Base-by-base conservation (phyloP, 805 yeast species). In the Kregervanrija pseudodelftensis region DNA sequence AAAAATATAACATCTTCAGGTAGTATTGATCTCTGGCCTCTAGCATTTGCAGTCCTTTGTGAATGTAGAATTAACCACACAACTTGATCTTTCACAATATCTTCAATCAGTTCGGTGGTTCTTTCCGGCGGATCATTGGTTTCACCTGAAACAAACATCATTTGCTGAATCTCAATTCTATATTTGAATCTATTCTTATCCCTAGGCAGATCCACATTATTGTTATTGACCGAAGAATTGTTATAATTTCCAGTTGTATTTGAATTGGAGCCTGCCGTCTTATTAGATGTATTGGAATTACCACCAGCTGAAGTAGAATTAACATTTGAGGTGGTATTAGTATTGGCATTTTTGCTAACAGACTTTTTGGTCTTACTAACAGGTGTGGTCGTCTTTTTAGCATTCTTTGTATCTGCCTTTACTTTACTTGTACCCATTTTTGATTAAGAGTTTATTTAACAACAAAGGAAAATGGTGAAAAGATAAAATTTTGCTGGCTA, bases 61-160 rank as follows among this genome's bases (percentile, higher is more conserved):
- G 95, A 80, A 56, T 85, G 93, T 14, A 82, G 54, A 10, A 74
- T 66, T 40, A 93, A 79, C 57, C 91, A 96, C 36, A 90, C 82
- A 33, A 93, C 98, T 63, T 93, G 99, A 1, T 93, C 93, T 38
- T 95, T 73, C 2, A 93, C 98, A 39, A 93, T 88, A 59, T 93
- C 98, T 60, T 93, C 99, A 37, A 91, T 88, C 43, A 93, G 66
- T n/a, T 91, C 80, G 0, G 96, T 85, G 0, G 97, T 87, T 51
- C 86, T 95, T 12, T 83, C 75, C 0, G 97, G 95, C 1, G 98
- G 95, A 56, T 93, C 99, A 53, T 85, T 86, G 0, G 93, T 79
- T 61, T 93, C 98, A 2, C 99, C 99, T 44, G 84, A 76, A 45
- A 93, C 99, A 70, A 93, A 93, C 99, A 93, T 93, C 99, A 93